phyloP scores from a whole-genome alignment of 2,329 filamentous ascomycete genomes.

The Talaromyces atroroseus region DNA sequence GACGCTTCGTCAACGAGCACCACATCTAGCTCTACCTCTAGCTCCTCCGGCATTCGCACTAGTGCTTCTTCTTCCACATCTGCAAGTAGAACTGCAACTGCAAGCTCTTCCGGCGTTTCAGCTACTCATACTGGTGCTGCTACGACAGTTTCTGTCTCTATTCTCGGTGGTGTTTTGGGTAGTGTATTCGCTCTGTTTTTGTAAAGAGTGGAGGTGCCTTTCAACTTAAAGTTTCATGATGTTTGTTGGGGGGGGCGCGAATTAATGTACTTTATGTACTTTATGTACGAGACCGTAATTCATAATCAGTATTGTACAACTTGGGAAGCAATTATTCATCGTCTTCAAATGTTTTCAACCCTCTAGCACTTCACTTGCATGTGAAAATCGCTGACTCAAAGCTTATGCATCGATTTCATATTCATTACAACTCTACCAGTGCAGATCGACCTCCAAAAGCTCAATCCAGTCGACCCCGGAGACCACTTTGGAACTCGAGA shows the following conservation, averaged over 20 bases:
- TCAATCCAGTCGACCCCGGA: not conserved
- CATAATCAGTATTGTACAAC: not conserved
- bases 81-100: slow-evolving; percentile 17
- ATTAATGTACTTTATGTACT: not conserved
- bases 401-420: not conserved
- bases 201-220: not conserved
- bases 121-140: slow-evolving; percentile 24
- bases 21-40: slow-evolving; percentile 15
- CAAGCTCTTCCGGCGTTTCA: slow-evolving; percentile 4
- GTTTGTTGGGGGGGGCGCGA: not conserved
- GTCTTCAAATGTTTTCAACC: not conserved
- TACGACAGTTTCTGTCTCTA: slow-evolving; percentile 21
- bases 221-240: not conserved
- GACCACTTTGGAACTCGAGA: not conserved
- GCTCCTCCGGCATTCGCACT: slow-evolving; percentile 17
- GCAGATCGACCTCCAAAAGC: not conserved
- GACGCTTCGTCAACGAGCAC: slow-evolving; percentile 19
- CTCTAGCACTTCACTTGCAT: no score
- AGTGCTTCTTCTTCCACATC: slow-evolving; percentile 17
- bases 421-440: not conserved
- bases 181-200: slow-evolving; percentile 8
- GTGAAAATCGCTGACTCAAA: no score
- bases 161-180: slow-evolving; percentile 21
- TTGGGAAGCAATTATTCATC: not conserved
- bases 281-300: not conserved